A percentile compares a stretch with the other conserved stretches of the same genome.
These are phyloP conservation scores for Xylaria sp. DNA, from an alignment of 2,329 filamentous ascomycete species.

Conservation along the genomic window DNA sequence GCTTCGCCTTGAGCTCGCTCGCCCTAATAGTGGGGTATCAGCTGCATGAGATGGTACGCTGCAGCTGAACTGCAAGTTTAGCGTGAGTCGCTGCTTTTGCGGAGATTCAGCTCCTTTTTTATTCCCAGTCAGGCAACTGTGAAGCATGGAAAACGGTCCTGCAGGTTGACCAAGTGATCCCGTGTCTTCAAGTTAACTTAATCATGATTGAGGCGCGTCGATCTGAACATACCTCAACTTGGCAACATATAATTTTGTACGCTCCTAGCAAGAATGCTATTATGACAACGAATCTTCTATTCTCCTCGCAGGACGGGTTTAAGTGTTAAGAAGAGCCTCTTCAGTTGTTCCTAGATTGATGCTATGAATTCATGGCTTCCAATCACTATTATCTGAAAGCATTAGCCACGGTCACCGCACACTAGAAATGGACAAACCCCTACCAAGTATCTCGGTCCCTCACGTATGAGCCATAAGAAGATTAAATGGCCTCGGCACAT, in stretches of 20 bases:
- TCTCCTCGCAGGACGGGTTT: too few relatives aligned
- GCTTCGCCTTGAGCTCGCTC: constrained; percentile 14
- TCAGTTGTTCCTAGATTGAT: neutral
- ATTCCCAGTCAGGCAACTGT: neutral
- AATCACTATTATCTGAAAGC: neutral
- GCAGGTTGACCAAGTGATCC: neutral
- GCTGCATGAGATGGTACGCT: constrained; percentile 1
- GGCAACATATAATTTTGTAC: neutral
- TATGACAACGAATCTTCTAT: neutral
- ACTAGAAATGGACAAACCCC: neutral
- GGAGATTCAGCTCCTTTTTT: neutral
- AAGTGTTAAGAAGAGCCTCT: neutral
- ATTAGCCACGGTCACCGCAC: neutral
- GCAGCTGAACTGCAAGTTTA: neutral
- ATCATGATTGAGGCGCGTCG: neutral
- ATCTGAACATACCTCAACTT: neutral
- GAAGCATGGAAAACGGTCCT: too few relatives aligned
- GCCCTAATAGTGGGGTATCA: constrained; percentile 31
- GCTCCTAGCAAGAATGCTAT: neutral
- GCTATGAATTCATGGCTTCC: neutral
- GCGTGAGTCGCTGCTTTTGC: neutral
- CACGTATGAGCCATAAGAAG: neutral
- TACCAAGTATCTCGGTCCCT: neutral
- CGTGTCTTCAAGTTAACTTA: neutral
- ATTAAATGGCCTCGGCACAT: neutral